These are phyloP conservation scores for Phytophthora pinifolia DNA, from an alignment of 352 stramenopile genomes.

Conservation along the genomic window DNA sequence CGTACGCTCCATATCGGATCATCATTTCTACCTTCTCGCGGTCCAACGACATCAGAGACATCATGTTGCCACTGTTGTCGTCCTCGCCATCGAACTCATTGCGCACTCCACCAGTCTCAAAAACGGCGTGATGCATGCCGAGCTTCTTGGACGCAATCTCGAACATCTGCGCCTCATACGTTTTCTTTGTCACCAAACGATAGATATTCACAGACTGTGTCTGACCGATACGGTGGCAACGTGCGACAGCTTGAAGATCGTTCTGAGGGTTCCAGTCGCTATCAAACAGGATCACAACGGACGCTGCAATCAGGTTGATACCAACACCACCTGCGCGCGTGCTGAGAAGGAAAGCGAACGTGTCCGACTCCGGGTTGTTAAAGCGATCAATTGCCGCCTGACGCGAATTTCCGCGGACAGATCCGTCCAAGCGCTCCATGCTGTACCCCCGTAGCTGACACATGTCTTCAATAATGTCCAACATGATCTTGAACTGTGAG, in stretches of 20 bases:
- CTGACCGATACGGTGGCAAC: conserved; percentile 99
- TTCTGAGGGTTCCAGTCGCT: conserved; percentile 99
- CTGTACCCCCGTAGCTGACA: conserved; percentile 78
- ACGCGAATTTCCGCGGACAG: conserved; percentile 94
- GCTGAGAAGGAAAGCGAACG: conserved; percentile 96
- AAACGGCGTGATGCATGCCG: conserved; percentile 97
- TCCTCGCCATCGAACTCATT: conserved; percentile 95
- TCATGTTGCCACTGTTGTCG: conserved; percentile 91
- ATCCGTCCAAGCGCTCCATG: conserved; percentile 97
- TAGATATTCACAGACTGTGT: conserved; percentile 99
- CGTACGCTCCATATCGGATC: conserved; percentile 97
- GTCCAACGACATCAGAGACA: conserved; percentile 92
- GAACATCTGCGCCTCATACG: conserved; percentile 99
- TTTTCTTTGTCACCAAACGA: conserved; percentile 98
- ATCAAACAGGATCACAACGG: conserved; percentile 90
- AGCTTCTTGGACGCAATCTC: conserved; percentile 98
- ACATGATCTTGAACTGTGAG: conserved; percentile 99
- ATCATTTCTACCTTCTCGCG: conserved; percentile 99
- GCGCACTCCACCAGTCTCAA: conserved; percentile 92
- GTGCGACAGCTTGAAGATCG: conserved; percentile 97
- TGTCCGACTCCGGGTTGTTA: conserved; percentile 92
- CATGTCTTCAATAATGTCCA: conserved; percentile 95
- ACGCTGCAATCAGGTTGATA: conserved; percentile 95
- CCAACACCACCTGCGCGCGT: conserved; percentile 97
- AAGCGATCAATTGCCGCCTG: conserved; percentile 99